These are phyloP conservation scores for Kernera saxatilis DNA, from an alignment of 345 rosid genomes.

Conservation along the genomic window DNA sequence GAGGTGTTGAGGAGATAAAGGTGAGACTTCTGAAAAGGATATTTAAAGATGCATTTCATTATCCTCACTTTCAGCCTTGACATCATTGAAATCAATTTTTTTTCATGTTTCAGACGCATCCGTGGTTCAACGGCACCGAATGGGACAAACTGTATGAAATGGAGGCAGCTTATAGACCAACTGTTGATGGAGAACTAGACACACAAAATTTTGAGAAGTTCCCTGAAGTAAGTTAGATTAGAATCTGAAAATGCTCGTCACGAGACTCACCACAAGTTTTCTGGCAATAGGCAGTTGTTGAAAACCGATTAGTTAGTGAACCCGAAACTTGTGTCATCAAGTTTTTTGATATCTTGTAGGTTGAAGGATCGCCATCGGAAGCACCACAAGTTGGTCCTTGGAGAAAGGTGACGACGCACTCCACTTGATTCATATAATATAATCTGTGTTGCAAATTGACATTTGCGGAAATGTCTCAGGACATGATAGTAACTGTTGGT, in stretches of 20 bases:
- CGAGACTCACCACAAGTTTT: background rate
- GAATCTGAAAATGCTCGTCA: background rate
- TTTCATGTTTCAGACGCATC: conserved; percentile 55
- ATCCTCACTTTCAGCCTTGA: background rate
- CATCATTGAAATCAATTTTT: background rate
- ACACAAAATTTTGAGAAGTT: conserved; percentile 98
- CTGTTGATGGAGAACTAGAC: conserved; percentile 82
- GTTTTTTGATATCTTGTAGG: conserved; percentile 33
- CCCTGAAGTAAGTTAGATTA: conserved; percentile 69
- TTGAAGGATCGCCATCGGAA: conserved; percentile 53
- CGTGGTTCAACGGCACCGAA: conserved; percentile 67
- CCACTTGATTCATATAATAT: background rate
- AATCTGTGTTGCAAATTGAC: background rate
- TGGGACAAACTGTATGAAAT: conserved; percentile 89
- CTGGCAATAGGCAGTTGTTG: background rate
- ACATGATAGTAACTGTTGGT: background rate
- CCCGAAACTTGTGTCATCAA: conserved; percentile 8
- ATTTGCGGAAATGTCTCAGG: background rate
- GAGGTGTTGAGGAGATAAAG: conserved; percentile 88
- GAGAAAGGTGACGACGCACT: conserved; percentile 69
- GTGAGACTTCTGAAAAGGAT: conserved; percentile 33
- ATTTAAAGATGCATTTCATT: background rate
- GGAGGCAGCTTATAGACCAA: conserved; percentile 83
- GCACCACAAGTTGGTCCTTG: conserved; percentile 88
- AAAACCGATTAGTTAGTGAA: background rate